These are phyloP conservation scores for Lichenothelia convexa DNA, from an alignment of 495 filamentous ascomycete genomes.

Conservation along the genomic window DNA sequence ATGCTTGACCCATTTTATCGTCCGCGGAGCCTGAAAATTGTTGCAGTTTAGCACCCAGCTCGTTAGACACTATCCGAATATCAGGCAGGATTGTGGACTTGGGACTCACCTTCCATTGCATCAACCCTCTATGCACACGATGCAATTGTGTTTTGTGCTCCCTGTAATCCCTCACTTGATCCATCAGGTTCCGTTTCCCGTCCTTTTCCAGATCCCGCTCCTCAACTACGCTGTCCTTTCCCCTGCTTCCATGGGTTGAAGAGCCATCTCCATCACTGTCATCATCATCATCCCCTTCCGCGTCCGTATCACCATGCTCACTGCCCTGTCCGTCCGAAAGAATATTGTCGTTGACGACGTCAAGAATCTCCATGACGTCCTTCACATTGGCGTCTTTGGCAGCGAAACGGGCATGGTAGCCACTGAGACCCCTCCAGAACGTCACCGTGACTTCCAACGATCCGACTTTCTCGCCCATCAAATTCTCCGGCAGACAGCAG, in stretches of 20 bases:
- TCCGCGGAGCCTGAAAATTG: constrained; percentile 21
- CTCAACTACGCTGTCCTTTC: constrained; percentile 3
- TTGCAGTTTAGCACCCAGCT: constrained; percentile 1
- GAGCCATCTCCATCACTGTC: constrained; percentile 2
- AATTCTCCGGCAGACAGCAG: constrained; percentile 11
- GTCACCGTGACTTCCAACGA: constrained; percentile 33
- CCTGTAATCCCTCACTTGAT: constrained; percentile 25
- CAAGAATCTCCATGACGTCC: constrained; percentile 44
- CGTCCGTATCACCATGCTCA: constrained; percentile 8
- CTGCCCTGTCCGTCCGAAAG: constrained; percentile 21
- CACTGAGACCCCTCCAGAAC: constrained; percentile 39
- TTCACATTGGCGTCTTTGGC: constrained; percentile 30
- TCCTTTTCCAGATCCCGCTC: constrained; percentile 1
- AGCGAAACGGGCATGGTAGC: constrained; percentile 35
- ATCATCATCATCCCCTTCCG: constrained; percentile 11
- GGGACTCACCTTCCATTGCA: constrained; percentile 27
- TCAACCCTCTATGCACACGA: constrained; percentile 24
- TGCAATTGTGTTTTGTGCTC: constrained; percentile 24
- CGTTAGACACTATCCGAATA: not conserved
- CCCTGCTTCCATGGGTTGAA: not conserved
- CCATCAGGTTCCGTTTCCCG: constrained; percentile 23
- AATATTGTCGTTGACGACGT: constrained; percentile 37
- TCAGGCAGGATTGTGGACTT: not conserved
- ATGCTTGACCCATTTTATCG: constrained; percentile 22
- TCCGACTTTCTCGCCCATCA: constrained; percentile 33